These are phyloP conservation scores for Pichia sp. DNA, from an alignment of 1,139 yeast genomes.

Conservation along the genomic window DNA sequence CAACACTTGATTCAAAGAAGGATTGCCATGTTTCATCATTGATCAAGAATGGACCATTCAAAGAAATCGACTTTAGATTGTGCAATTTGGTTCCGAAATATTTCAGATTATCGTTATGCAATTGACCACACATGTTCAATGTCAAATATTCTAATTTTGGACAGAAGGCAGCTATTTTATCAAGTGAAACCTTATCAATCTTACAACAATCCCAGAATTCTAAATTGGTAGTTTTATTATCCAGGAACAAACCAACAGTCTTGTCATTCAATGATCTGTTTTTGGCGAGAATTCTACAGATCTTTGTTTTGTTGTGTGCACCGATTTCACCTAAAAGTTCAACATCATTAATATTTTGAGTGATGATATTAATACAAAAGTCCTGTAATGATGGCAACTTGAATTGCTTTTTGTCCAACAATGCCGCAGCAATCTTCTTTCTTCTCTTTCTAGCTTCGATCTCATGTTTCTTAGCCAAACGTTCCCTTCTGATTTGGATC, in stretches of 20 bases:
- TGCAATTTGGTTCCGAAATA: conserved; percentile 61
- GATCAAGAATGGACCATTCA: conserved; percentile 89
- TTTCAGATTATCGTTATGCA: conserved; percentile 71
- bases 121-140: conserved; percentile 89
- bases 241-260: conserved; percentile 72
- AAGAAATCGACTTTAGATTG: conserved; percentile 48
- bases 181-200: conserved; percentile 62
- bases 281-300: conserved; percentile 72
- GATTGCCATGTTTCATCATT: conserved; percentile 73
- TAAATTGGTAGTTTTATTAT: conserved; percentile 52
- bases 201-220: conserved; percentile 94
- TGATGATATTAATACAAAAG: conserved; percentile 68
- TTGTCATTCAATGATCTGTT: conserved; percentile 74
- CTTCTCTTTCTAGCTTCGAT: conserved; percentile 68
- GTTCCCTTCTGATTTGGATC: conserved; percentile 42
- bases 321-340: conserved; percentile 84
- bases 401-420: conserved; percentile 67
- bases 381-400: conserved; percentile 76
- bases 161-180: conserved; percentile 73
- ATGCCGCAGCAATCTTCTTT: conserved; percentile 78
- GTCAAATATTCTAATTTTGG: conserved; percentile 68
- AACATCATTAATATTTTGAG: conserved; percentile 71
- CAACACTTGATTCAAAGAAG: conserved; percentile 50
- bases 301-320: conserved; percentile 56
- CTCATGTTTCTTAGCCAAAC: conserved; percentile 48